Evolutionary conservation across 805 yeast genomes (phyloP), one percentile per base, ranked within the genome.

Genomic region (Jamesozyma lodderae): DNA sequence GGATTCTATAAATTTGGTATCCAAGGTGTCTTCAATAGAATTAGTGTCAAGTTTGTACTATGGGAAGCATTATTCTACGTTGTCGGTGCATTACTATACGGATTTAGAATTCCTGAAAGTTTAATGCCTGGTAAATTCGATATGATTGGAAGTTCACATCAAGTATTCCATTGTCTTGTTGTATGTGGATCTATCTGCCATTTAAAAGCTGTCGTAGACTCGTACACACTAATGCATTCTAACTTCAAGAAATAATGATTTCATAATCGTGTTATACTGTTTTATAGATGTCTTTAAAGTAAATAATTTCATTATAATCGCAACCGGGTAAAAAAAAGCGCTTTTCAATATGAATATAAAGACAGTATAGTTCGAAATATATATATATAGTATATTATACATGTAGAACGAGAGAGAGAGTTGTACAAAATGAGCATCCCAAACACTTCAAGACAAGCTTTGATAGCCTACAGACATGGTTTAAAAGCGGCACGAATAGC

Each of bases 161-260:
- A 86, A 55, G 71, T 85, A 4, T 85, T 86, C 58, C 95, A 85
- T 53, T 61, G 81, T 4, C 60, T 81, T 52, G 94, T 85, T 9
- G 87, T 84, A 0, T 44, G 77, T 4, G 94, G 92, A 14, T 83
- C 94, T 0, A 64, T 65, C 40, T 80, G 79, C 44, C 96, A 87
- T 60, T 76, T 81, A 60, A 68, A 58, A 44, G 94, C 82, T 0
- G 67, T 86, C 21, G 57, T 74, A 10, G 72, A 70, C 6, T 70
- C 86, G 15, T 81, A 81, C 52, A 62, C 45, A 21, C 46, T 59
- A 31, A 47, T 58, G 45, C 63, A 60, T 43, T 41, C 57, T 5
- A 36, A 37, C 10, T 35, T 32, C 11, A 31, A 20, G 11, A 36
- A 29, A 13, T 35, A 31, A 31, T 24, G 19, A n/a, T n/a, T n/a